A percentile compares a stretch with the other conserved stretches of the same genome.
These are phyloP conservation scores for Tylopilus plumbeoviolaceoides DNA, from an alignment of 768 basidiomycete genomes.

Conservation along the genomic window DNA sequence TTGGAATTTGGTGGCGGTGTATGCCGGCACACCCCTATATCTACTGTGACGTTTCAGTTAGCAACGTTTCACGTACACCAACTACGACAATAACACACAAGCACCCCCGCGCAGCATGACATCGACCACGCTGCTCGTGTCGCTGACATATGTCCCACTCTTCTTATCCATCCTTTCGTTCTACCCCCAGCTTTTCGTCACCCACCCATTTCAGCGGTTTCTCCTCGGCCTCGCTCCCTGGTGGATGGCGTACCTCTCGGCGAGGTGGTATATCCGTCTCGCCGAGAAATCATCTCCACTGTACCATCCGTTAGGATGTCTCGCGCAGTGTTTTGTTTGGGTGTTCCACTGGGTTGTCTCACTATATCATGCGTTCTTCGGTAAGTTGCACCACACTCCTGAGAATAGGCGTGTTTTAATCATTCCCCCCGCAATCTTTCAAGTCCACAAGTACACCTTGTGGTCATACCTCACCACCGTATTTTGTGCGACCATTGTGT, in stretches of 20 bases:
- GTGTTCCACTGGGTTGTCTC: constrained; percentile 22
- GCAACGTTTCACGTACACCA: background rate
- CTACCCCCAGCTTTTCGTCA: constrained; percentile 5
- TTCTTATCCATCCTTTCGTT: constrained; percentile 16
- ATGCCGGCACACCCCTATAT: constrained; percentile 3
- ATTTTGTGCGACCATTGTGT: constrained; percentile 10
- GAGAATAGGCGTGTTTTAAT: background rate
- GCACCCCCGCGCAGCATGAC: background rate
- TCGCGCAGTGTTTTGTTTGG: constrained; percentile 23
- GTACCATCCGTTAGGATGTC: constrained; percentile 24
- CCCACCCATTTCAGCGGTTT: constrained; percentile 15
- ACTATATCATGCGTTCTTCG: constrained; percentile 18
- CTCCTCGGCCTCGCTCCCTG: constrained; percentile 21
- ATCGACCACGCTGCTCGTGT: constrained; percentile 11
- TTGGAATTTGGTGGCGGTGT: constrained; percentile 2
- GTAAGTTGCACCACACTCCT: background rate
- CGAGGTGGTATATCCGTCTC: constrained; percentile 20
- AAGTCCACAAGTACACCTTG: constrained; percentile 14
- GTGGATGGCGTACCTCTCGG: constrained; percentile 18
- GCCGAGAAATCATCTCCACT: constrained; percentile 17
- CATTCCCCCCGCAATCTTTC: background rate
- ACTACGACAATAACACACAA: constrained; percentile 5
- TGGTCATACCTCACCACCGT: constrained; percentile 17
- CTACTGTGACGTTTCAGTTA: background rate
- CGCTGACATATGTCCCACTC: constrained; percentile 12